Conservation (phyloP, 192 early-diverging fungal genomes). For the Gaertneriomyces sp. region DNA sequence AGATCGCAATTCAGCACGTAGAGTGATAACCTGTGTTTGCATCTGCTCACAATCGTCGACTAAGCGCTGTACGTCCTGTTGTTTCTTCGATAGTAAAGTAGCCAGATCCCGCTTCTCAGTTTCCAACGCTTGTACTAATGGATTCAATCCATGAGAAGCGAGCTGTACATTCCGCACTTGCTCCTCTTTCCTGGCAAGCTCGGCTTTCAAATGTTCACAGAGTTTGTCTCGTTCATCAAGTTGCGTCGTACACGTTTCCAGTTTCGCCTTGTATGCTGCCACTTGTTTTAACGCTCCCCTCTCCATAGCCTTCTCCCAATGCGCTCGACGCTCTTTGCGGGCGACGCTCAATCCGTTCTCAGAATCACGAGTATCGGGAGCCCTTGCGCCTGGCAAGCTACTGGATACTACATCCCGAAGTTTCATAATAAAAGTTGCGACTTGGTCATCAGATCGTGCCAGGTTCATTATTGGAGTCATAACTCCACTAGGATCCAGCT, state of each 20-base stretch:
- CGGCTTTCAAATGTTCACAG: neutral
- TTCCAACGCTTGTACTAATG: neutral
- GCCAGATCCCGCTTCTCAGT: constrained; percentile 25
- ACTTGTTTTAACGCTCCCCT: neutral
- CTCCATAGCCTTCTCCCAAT: constrained; percentile 1
- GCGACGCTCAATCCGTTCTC: too few species aligned
- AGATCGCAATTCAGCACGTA: constrained; percentile 23
- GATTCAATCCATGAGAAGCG: neutral
- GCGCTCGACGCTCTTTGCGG: constrained; percentile 1
- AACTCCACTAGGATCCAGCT: too few species aligned
- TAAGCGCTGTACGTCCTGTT: constrained; percentile 22
- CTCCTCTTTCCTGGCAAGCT: constrained; percentile 5
- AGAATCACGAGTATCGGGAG: too few species aligned
- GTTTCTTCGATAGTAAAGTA: constrained; percentile 7
- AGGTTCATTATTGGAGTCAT: too few species aligned
- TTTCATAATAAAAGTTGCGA: too few species aligned
- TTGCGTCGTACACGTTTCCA: constrained; percentile 4
- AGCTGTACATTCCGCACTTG: neutral
- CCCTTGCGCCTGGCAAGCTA: too few species aligned
- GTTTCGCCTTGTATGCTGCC: neutral
- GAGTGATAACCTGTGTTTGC: constrained; percentile 4
- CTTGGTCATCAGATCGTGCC: too few species aligned
- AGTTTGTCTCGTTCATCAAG: neutral
- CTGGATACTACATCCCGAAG: too few species aligned
- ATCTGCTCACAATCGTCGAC: constrained; percentile 17